Evolutionary conservation across 2,329 filamentous ascomycete genomes (phyloP), one percentile per base, ranked within the genome.

Genomic region (Sporothrix humicola): DNA sequence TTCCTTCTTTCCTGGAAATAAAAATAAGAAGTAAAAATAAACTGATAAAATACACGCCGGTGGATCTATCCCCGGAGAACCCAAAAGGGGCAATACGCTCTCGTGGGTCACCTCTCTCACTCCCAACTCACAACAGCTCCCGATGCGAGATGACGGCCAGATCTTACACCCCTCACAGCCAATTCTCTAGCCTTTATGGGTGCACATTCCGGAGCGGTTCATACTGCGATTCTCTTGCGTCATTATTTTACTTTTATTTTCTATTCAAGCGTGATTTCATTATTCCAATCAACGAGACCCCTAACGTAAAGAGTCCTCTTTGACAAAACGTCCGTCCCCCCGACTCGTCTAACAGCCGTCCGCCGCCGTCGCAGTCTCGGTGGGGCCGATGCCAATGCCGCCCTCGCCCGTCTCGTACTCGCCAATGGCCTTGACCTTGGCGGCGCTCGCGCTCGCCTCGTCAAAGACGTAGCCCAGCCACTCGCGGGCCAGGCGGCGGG

Each of bases 381-480:
- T 23, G 17, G 71, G 72, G 0, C 68, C 74, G 4, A 72, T 74
- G 20, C 72, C 72, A 37, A 80, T 71, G 17, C 79, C 79, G 13
- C 77, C 78, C 31, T 77, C 77, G 1, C 73, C 78, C 37, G 77
- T 75, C 77, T 82, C 80, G 65, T 81, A 80, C n/a, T 80, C 73
- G 31, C 77, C 75, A 69, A 82, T 82, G 9, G 75, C 80, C 58
- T 76, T 75, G 12, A 89, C 86, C 82, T 88, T 89, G 74, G 81
- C 80, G 31, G 89, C 89, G 78, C 88, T 90, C 69, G 87, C 86
- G 81, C 90, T 91, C 74, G 72, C 74, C 72, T 78, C 76, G 81
- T 97, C 93, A 82, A 96, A 96, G 74, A 89, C 85, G 82, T 96
- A 95, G n/a, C 89, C 91, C 48, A 97, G 81, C 93, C 93, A 97